Base-by-base conservation (phyloP, 176 grass and related monocot species). In the Aegilops bicornis region DNA sequence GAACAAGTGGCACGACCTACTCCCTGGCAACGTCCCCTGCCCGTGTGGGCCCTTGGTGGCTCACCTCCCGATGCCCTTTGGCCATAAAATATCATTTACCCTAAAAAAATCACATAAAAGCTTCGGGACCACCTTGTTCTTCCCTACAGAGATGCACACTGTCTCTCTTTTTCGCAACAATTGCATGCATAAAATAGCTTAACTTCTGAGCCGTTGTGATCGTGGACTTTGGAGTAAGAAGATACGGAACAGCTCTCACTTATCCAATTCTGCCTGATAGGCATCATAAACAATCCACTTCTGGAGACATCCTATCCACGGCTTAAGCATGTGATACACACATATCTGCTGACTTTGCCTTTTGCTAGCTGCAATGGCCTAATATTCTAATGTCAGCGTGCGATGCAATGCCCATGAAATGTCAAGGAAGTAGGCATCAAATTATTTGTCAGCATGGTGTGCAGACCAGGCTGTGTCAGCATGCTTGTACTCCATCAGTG, bases 401-500 rank as follows among this genome's bases (percentile, higher is more conserved):
- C 8, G 54, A 58, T 69, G 7, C 16, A 30, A 36, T 36, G 50
- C 2, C 22, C 10, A 39, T 8, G 43, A 32, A 60, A 76, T 40
- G 68, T 87, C 84, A 87, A 86, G 6, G 27, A 86, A 62, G 64
- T 71, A 15, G 64, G 87, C 64, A 42, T 60, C 79, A 24, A 42
- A 42, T 42, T 2, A 0, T 42, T 11, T 31, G 35, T 30, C 2
- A 19, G 70, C 58, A 23, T 66, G 60, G 73, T 22, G 25, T 20
- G 52, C 80, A 35, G 33, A 13, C 27, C 12, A 3, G 60, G 78
- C 5, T 27, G 59, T 69, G 61, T n/a, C 59, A 33, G 4, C 27
- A 36, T 42, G 19, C 63, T 42, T 76, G 10, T 50, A 16, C 47
- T 36, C 13, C 40, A 54, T 6, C 61, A 2, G 17, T 3, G 43